Evolutionary conservation across 306 rosid species (phyloP), one percentile per base, ranked within the genome.

Genomic region (Ceratonia siliqua): DNA sequence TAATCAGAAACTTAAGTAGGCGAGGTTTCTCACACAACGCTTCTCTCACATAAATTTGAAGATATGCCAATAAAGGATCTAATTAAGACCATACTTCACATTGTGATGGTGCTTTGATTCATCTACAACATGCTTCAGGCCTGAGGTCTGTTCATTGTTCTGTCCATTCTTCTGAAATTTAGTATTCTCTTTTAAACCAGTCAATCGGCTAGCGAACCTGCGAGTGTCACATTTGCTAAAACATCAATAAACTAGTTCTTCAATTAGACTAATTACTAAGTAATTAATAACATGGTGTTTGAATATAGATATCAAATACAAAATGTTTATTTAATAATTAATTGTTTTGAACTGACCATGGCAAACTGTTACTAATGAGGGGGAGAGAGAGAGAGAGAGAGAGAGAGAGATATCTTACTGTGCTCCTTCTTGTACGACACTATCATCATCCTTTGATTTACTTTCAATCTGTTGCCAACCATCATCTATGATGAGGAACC

Each of bases 391-490:
- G n/a, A n/a, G n/a, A n/a, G n/a, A n/a, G n/a, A 66, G 3, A 46
- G 50, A 43, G 56, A 73, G 33, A 39, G 32, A 69, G 36, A 67
- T 33, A 38, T 73, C 90, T 90, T 90, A 94, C 99, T 91, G 99
- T 77, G 99, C 96, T 82, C 99, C 99, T 86, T 92, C 93, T 84
- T 91, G 99, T 14, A 92, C 96, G 5, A 77, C 86, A 72, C 81
- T 76, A 61, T 75, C 79, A 14, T 68, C 64, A 48, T 89, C 92
- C 83, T 87, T 90, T 59, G 76, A 32, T 78, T 87, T 90, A 63
- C 63, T 82, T 78, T 95, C 99, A 79, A 90, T 92, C 87, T 95
- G 94, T 79, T 95, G 99, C 99, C 99, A 95, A 24, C 99, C 99
- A 83, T 95, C 99, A 62, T 95, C 99, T 70, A 95, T 87, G 55